Base-by-base conservation (phyloP, 306 rosid species). In the Pueraria montana region DNA sequence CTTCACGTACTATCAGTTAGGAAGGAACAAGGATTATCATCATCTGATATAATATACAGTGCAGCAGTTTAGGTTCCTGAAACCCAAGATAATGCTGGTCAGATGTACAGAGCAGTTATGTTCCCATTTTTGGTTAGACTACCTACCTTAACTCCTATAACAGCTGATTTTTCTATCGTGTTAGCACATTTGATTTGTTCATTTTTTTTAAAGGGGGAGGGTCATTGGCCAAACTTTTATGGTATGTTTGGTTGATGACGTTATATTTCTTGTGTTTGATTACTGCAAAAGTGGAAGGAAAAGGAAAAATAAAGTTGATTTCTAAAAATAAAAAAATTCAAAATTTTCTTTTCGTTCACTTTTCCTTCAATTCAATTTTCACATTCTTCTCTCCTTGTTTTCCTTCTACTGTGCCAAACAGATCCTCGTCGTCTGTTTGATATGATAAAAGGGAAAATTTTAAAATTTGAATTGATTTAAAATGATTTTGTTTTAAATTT, bases 41-140 rank as follows among this genome's bases (percentile, higher is more conserved):
- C 83, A 24, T 14, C 76, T 5, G 9, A 40, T 13, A 59, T 20
- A 46, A n/a, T 34, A 13, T 46, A 58, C 50, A 42, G 42, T 17
- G 74, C 23, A 59, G 48, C 56, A 69, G 48, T 45, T 76, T 56
- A 77, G 78, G 74, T 36, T 11, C 30, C 56, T 77, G 73, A 68
- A 76, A 32, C 56, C 78, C 43, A 78, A 21, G 64, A 24, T 11
- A 45, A 27, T 58, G 72, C 56, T 0, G 6, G 30, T 4, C 10
- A n/a, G 52, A n/a, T 70, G 17, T 70, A 16, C 34, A 65, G 55
- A 24, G 12, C 56, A 62, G 58, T 62, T 62, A 23, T 55, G 70
- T 69, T 69, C 48, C 24, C 74, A 40, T 46, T 65, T 38, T 67
- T 38, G 58, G 71, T 79, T 36, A 79, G 68, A 38, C 14, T 56